Percentiles rank a stretch among this genome's conserved stretches.
phyloP scores from a whole-genome alignment of 2,329 filamentous ascomycete species.

The Drechslerella dactyloides region DNA sequence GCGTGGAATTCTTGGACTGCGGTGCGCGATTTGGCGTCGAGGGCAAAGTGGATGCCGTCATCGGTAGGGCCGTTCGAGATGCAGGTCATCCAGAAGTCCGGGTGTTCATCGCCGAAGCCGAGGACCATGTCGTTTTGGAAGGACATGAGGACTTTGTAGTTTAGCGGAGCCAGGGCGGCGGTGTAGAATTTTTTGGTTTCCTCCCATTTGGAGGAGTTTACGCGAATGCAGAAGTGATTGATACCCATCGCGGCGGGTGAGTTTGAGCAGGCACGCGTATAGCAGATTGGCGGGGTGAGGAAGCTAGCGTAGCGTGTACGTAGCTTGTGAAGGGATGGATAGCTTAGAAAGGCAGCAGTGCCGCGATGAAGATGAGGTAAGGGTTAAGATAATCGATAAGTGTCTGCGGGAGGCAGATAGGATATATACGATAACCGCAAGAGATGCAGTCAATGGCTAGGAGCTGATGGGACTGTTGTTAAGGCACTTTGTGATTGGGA shows the following conservation, averaged over 20 bases:
- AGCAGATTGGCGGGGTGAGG: no score
- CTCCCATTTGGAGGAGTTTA: slow-evolving; percentile 26
- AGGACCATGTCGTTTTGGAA: slow-evolving; percentile 31
- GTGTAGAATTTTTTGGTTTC: slow-evolving; percentile 26
- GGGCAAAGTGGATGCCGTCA: slow-evolving; percentile 31
- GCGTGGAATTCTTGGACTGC: slow-evolving; percentile 32
- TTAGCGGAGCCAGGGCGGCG: slow-evolving; percentile 18
- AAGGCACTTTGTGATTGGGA: background rate
- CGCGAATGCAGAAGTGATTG: slow-evolving; percentile 37
- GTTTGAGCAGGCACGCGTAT: background rate
- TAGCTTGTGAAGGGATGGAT: no score
- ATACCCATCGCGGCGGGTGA: slow-evolving; percentile 35
- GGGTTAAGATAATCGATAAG: no score
- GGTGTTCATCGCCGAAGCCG: slow-evolving; percentile 21
- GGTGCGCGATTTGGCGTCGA: slow-evolving; percentile 12
- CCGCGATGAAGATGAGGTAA: no score
- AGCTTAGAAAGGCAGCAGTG: no score
- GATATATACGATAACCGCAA: no score
- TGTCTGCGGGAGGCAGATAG: no score
- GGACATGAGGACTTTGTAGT: slow-evolving; percentile 23
- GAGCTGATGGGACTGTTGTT: background rate
- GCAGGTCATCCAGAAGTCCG: slow-evolving; percentile 35
- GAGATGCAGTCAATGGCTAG: no score
- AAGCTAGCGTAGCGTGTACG: no score
- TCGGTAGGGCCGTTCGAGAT: slow-evolving; percentile 3